Evolutionary conservation across 352 stramenopile genomes (phyloP).

Genomic region (Thraustochytrium sp.): DNA sequence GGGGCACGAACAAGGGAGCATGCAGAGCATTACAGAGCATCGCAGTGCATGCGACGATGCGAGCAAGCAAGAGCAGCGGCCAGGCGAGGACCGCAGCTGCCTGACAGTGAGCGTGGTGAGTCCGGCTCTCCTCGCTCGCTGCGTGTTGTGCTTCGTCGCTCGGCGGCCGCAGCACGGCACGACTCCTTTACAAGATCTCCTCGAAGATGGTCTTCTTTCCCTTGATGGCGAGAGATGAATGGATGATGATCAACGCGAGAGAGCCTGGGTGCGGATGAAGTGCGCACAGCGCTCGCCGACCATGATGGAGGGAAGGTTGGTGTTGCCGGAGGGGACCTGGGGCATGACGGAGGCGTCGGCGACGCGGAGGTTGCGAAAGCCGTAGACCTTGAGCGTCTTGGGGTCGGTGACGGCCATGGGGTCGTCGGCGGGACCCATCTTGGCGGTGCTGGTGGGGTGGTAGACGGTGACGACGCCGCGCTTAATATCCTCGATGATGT

Average conservation of each 20-base stretch:
- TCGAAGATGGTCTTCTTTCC: too few species aligned
- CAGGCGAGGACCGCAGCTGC: too few species aligned
- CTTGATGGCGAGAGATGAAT: too few species aligned
- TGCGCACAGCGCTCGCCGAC: conserved; percentile 86
- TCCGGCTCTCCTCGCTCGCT: too few species aligned
- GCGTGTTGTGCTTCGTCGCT: too few species aligned
- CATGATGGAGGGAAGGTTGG: conserved; percentile 84
- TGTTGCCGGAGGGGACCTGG: conserved; percentile 84
- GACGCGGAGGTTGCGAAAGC: conserved; percentile 73
- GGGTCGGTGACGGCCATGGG: conserved; percentile 64
- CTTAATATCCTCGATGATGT: conserved; percentile 11
- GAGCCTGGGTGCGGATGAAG: conserved; percentile 59
- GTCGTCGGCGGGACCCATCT: conserved; percentile 29
- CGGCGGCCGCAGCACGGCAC: too few species aligned
- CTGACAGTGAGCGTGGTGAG: too few species aligned
- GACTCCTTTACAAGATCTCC: too few species aligned
- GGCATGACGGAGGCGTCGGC: conserved; percentile 87
- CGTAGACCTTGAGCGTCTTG: conserved; percentile 71
- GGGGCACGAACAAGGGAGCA: too few species aligned
- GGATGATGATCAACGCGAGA: not conserved
- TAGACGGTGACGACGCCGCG: not conserved
- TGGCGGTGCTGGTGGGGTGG: not conserved
- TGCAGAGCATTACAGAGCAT: too few species aligned
- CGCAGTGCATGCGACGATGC: too few species aligned
- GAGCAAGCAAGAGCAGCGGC: too few species aligned